phyloP scores from a whole-genome alignment of 257 asterid genomes.

The Perilla frutescens region DNA sequence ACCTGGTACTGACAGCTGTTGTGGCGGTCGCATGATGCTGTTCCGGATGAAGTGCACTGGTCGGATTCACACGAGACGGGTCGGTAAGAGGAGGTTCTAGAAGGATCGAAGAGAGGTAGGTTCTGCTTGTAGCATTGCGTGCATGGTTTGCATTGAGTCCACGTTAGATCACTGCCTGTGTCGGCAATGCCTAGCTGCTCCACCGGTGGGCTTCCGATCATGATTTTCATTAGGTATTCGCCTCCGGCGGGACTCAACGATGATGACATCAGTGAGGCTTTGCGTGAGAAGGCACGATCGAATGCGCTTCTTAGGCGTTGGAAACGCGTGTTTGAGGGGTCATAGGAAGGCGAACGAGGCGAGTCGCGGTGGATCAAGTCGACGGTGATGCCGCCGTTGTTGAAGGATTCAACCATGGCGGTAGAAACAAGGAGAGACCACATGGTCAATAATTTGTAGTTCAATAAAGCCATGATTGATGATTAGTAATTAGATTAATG shows the following conservation, averaged over 20 bases:
- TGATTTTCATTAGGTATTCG: constrained; percentile 53
- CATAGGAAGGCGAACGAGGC: constrained; percentile 45
- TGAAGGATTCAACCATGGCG: constrained; percentile 6
- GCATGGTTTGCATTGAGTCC: constrained; percentile 69
- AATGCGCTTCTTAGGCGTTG: constrained; percentile 31
- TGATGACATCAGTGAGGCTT: constrained; percentile 12
- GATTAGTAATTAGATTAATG: too few relatives aligned
- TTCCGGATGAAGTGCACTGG: constrained; percentile 25
- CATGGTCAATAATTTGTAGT: too few relatives aligned
- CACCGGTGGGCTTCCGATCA: constrained; percentile 57
- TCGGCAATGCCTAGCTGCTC: constrained; percentile 48
- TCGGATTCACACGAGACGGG: constrained; percentile 36
- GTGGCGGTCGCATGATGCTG: constrained; percentile 1
- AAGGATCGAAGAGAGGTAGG: constrained; percentile 52
- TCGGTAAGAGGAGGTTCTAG: constrained; percentile 33
- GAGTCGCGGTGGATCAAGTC: constrained; percentile 57
- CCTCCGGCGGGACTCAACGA: constrained; percentile 11
- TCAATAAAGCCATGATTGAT: too few relatives aligned
- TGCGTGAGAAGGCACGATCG: constrained; percentile 46
- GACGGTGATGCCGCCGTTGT: constrained; percentile 49
- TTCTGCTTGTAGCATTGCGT: constrained; percentile 45
- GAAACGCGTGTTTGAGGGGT: constrained; percentile 39
- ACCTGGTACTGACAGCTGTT: constrained; percentile 42
- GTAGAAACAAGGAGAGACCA: not conserved
- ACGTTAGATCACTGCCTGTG: constrained; percentile 60